Evolutionary conservation across 257 asterid genomes (phyloP), one percentile per base, ranked within the genome.

Genomic region (Solanum rostratum): DNA sequence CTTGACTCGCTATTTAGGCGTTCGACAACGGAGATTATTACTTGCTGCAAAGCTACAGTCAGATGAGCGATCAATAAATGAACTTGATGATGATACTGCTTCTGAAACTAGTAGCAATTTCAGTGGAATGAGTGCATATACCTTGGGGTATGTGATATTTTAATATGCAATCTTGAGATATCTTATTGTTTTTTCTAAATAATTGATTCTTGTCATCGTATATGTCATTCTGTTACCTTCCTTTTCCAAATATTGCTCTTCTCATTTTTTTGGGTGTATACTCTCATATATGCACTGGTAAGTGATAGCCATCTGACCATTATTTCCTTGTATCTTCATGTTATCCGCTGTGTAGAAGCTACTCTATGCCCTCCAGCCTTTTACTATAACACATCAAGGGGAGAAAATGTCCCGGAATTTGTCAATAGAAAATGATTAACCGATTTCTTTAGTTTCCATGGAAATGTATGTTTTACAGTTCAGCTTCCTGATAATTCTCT

Each of bases 101-200:
- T 97, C 99, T 49, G 97, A 93, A 91, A 91, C 96, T 71, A 93
- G 97, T 93, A 95, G 98, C 89, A 95, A 86, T 88, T 91, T 97
- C 88, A 97, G 99, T 89, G 99, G 97, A 88, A 93, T 96, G 99
- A 96, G 99, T 73, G 98, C 99, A 52, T 97, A 97, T 92, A 93
- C 98, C 85, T 88, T 93, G 22, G 98, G 98, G 99, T 95, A 95
- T 84, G 91, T 78, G 22, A 29, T 16, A 2, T 78, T 50, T 1
- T 76, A 24, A 14, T 78, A 27, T 50, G 11, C 46, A 78, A 27
- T 53, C 63, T 49, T 9, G 82, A 18, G 7, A 24, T 50, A 4
- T 76, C 74, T 84, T 81, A 82, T 20, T 68, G 76, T 55, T 41
- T 39, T 27, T 86, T 57, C 16, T 50, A 50, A 45, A 7, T 84